Conservation (phyloP, 352 stramenopile species). For the Phytophthora pisi region DNA sequence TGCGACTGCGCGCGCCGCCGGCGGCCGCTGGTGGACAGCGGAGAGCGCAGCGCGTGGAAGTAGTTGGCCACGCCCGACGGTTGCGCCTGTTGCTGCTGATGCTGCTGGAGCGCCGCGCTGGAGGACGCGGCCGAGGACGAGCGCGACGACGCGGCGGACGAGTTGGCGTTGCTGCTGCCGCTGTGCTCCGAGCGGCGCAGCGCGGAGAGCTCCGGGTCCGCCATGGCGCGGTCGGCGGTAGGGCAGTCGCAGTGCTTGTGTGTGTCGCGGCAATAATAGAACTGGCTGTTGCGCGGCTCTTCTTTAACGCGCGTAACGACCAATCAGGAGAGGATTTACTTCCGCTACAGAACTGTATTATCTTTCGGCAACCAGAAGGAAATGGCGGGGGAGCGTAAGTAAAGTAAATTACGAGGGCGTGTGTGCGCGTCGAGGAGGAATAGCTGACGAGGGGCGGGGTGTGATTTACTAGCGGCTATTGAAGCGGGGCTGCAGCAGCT, state of each 20-base stretch:
- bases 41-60: conserved; percentile 28
- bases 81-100: no score
- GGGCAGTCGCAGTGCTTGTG: background rate
- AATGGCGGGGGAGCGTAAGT: no score
- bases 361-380: no score
- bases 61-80: background rate
- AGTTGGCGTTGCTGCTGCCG: background rate
- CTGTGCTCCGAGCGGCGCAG: background rate
- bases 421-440: no score
- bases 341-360: background rate
- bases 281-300: background rate
- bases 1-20: conserved; percentile 1
- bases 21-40: conserved; percentile 8
- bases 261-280: background rate
- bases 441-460: no score
- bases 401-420: no score
- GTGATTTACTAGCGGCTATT: background rate
- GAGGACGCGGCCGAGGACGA: conserved; percentile 12
- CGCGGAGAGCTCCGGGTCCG: background rate
- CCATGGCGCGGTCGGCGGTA: background rate
- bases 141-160: conserved; percentile 6
- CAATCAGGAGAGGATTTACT: background rate
- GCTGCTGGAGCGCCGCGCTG: no score
- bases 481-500: conserved; percentile 20
- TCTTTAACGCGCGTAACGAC: background rate